A percentile compares a stretch with the other conserved stretches of the same genome.
Evolutionary conservation across 176 grass and related monocot species (phyloP).

Genomic region (Saccharum spontaneum): DNA sequence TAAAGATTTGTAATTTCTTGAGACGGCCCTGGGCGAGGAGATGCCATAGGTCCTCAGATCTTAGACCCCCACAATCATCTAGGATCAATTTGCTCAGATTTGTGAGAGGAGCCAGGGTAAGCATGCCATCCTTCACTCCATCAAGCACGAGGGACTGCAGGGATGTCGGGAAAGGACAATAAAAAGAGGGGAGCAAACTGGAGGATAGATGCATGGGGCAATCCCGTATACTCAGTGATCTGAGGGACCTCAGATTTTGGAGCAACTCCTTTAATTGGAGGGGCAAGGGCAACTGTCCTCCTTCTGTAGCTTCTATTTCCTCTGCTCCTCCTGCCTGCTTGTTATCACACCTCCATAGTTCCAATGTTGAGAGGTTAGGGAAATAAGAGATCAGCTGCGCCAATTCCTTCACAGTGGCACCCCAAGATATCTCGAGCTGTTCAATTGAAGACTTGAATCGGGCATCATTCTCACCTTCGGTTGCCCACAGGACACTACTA

Average conservation of each 20-base stretch:
- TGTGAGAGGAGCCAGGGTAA: background rate
- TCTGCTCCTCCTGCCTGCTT: background rate
- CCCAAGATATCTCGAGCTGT: rapidly evolving
- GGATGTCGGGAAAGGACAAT: background rate
- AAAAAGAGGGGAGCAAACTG: background rate
- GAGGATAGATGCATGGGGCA: background rate
- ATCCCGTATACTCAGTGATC: background rate
- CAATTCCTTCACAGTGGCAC: background rate
- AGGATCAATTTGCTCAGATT: background rate
- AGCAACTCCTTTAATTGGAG: background rate
- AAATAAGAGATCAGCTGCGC: background rate
- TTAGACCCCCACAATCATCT: background rate
- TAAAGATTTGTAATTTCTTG: no score
- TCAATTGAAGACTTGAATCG: background rate
- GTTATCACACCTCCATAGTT: rapidly evolving
- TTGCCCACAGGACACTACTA: rapidly evolving
- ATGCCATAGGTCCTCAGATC: background rate
- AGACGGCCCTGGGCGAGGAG: no score
- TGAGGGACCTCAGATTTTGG: background rate
- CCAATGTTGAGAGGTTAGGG: background rate
- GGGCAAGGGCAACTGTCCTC: background rate
- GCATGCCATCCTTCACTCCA: background rate
- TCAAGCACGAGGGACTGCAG: background rate
- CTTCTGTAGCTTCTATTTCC: background rate
- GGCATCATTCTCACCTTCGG: background rate